Percentiles rank a stretch among this genome's conserved stretches.
Conservation (phyloP, 1,139 yeast species). For the Pichia inconspicua region DNA sequence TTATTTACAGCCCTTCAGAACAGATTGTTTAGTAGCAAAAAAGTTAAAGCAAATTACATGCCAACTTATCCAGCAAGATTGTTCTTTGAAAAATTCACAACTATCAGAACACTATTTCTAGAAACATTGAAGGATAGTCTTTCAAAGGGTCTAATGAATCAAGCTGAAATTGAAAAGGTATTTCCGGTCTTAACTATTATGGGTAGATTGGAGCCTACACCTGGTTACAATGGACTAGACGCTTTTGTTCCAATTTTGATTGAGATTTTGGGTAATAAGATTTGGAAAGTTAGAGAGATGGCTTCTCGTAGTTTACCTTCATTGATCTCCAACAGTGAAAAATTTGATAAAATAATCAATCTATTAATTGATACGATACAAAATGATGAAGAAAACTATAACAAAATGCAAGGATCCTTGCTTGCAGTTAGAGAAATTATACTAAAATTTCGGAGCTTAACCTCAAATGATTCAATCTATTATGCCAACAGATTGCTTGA, state of each 20-base stretch:
- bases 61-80: conserved; percentile 38
- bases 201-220: conserved; percentile 55
- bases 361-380: conserved; percentile 11
- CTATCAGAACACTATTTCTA: conserved; percentile 42
- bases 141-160: conserved; percentile 16
- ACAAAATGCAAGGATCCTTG: conserved; percentile 51
- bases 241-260: conserved; percentile 43
- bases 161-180: conserved; percentile 41
- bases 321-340: conserved; percentile 31
- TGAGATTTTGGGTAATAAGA: conserved; percentile 40
- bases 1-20: conserved; percentile 76
- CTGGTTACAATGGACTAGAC: conserved; percentile 43
- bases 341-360: neutral
- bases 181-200: conserved; percentile 72
- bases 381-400: conserved; percentile 27
- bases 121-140: conserved; percentile 37
- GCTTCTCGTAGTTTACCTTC: conserved; percentile 66
- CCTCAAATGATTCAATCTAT: conserved; percentile 5
- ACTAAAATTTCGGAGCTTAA: conserved; percentile 1
- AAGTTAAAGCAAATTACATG: conserved; percentile 21
- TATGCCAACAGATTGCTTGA: conserved; percentile 1
- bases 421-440: conserved; percentile 30
- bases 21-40: conserved; percentile 63
- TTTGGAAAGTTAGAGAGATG: conserved; percentile 84
- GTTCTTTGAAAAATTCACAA: conserved; percentile 59